Base-by-base conservation (phyloP, 2,329 filamentous ascomycete species). In the Microsporum audouinii region DNA sequence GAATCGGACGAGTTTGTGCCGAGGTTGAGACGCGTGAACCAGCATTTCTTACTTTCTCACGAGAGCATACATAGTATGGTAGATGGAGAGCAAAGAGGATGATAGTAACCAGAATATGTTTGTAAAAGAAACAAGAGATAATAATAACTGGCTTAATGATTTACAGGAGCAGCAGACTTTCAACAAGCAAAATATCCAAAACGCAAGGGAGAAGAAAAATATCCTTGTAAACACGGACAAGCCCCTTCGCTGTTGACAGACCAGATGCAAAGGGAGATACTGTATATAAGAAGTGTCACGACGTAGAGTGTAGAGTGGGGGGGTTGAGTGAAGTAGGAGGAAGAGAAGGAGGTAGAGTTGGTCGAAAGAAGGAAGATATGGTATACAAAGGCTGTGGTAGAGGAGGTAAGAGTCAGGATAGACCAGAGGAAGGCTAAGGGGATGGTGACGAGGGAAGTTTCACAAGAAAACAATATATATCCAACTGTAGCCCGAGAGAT, bases 401-500 rank as follows among this genome's bases (percentile, higher is more conserved):
- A 23, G 17, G 17, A 36, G 34, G 34, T 36, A 36, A 10, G 34
- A 43, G 10, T 1, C 17, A 43, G n/a, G 39, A 6, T 6, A n/a
- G n/a, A 7, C 17, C 17, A 23, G 17, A 43, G 39, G 14, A 5
- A 43, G 39, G 5, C 5, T n/a, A 43, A n/a, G n/a, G n/a, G 17
- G 39, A 43, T n/a, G n/a, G 39, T 34, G 36, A 23, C 14, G 29
- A 55, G 29, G 51, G 51, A 55, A 55, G 51, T 55, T 55, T 55
- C 51, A 55, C 51, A 36, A 33, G 27, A 55, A 55, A 55, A n/a
- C 51, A 36, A 36, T 36, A 55, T 55, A 55, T 55, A 55, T 55
- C 51, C 51, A 55, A 36, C 51, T 55, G 23, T 55, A 55, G 51
- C 51, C 51, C 51, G 51, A 55, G 51, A 55, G 51, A 36, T 53